phyloP scores from a whole-genome alignment of 306 rosid species.

The Echinosophora koreensis region DNA sequence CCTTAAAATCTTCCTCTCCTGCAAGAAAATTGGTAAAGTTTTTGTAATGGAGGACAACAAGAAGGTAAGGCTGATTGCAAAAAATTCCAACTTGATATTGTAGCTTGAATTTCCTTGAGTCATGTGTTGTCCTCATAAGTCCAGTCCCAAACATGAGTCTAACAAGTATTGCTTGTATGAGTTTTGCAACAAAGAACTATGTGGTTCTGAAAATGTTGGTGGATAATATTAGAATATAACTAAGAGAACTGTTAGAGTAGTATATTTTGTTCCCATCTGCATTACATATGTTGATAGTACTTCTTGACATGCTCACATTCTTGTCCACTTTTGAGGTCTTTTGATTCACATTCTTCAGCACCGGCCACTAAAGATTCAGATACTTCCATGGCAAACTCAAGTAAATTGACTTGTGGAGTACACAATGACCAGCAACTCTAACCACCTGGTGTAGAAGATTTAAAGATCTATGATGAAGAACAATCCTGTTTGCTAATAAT shows the following conservation, averaged over 20 bases:
- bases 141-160: slow-evolving; percentile 56
- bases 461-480: slow-evolving; percentile 57
- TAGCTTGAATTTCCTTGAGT: slow-evolving; percentile 28
- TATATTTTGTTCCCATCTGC: slow-evolving; percentile 35
- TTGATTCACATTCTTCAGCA: slow-evolving; percentile 32
- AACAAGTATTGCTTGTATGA: slow-evolving; percentile 54
- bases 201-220: slow-evolving; percentile 54
- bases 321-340: slow-evolving; percentile 6
- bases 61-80: slow-evolving; percentile 53
- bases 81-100: slow-evolving; percentile 52
- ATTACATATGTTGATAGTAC: slow-evolving; percentile 2
- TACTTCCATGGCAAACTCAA: slow-evolving; percentile 59
- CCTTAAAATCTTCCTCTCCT: slow-evolving; percentile 55
- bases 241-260: slow-evolving; percentile 41
- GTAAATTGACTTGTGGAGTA: slow-evolving; percentile 56
- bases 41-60: slow-evolving; percentile 57
- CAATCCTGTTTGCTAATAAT: slow-evolving; percentile 49
- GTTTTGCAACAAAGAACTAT: slow-evolving; percentile 49
- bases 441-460: slow-evolving; percentile 49
- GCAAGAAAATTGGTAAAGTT: slow-evolving; percentile 53
- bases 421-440: slow-evolving; percentile 41
- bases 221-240: slow-evolving; percentile 55
- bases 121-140: slow-evolving; percentile 41
- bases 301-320: slow-evolving; percentile 17
- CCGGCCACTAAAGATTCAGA: slow-evolving; percentile 38